A percentile compares a stretch with the other conserved stretches of the same genome.
Evolutionary conservation across 2,329 filamentous ascomycete genomes (phyloP).

Genomic region (Alternaria solani): DNA sequence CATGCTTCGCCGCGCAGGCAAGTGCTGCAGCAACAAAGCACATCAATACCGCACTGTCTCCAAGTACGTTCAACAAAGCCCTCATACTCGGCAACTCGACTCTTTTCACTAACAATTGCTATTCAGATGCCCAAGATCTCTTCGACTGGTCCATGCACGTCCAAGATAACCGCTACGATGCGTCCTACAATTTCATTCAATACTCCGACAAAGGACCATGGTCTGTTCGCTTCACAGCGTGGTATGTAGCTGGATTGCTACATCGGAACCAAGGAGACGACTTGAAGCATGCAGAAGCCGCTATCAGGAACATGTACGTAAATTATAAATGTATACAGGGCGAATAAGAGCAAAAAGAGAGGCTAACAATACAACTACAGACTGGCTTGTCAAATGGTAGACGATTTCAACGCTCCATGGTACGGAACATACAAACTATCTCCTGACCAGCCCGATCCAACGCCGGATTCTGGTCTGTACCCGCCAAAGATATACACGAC

Average conservation of each 20-base stretch:
- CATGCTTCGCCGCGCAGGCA: neutral
- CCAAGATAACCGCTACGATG: constrained; percentile 52
- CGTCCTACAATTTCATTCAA: constrained; percentile 54
- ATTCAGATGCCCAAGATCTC: constrained; percentile 18
- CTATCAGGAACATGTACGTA: constrained; percentile 44
- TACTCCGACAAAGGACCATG: constrained; percentile 56
- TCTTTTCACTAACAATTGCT: neutral
- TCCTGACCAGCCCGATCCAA: constrained; percentile 51
- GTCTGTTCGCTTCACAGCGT: constrained; percentile 55
- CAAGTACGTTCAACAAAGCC: neutral
- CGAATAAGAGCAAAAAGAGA: neutral
- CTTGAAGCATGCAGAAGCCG: constrained; percentile 47
- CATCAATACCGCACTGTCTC: neutral
- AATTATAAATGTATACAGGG: neutral
- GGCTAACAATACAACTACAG: neutral
- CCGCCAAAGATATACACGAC: constrained; percentile 37
- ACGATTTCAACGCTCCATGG: constrained; percentile 52
- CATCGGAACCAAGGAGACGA: constrained; percentile 49
- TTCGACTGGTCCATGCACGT: constrained; percentile 28
- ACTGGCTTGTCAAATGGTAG: constrained; percentile 44
- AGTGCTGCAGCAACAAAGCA: neutral
- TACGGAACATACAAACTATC: constrained; percentile 55
- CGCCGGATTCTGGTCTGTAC: constrained; percentile 42
- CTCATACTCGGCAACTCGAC: neutral
- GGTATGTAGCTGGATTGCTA: constrained; percentile 53